phyloP scores from a whole-genome alignment of 768 basidiomycete genomes.

The Suillus luteus region DNA sequence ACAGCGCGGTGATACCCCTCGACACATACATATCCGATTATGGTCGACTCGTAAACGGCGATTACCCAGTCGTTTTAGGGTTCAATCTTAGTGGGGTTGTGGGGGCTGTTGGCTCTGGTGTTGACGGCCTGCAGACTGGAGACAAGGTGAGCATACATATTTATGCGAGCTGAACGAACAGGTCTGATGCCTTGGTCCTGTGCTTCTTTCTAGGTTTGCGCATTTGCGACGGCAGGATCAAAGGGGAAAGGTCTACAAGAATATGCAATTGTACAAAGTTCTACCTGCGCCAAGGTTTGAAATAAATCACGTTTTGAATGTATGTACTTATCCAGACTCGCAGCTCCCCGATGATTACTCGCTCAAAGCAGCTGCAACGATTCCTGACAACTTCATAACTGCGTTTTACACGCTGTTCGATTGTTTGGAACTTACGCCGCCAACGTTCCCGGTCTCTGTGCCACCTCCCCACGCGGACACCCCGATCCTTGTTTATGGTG shows the following conservation, averaged over 20 bases:
- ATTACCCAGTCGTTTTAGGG: slow-evolving; percentile 41
- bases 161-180: neutral
- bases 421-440: slow-evolving; percentile 37
- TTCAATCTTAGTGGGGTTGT: slow-evolving; percentile 43
- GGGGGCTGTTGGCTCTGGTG: slow-evolving; percentile 36
- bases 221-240: slow-evolving; percentile 30
- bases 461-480: slow-evolving; percentile 32
- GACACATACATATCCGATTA: slow-evolving; percentile 43
- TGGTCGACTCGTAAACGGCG: slow-evolving; percentile 28
- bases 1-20: slow-evolving; percentile 41
- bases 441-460: slow-evolving; percentile 31
- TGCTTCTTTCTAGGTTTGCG: slow-evolving; percentile 25
- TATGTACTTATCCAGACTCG: neutral
- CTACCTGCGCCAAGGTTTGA: slow-evolving; percentile 40
- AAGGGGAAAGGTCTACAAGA: slow-evolving; percentile 40
- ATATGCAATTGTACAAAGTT: slow-evolving; percentile 34
- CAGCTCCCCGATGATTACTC: slow-evolving; percentile 45
- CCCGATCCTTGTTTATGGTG: slow-evolving; percentile 49
- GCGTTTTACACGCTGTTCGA: slow-evolving; percentile 44
- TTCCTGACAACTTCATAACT: slow-evolving; percentile 46
- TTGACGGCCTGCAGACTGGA: slow-evolving; percentile 38
- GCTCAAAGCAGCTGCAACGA: slow-evolving; percentile 40
- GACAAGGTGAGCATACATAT: slow-evolving; percentile 37
- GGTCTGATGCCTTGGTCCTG: neutral
- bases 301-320: neutral